A percentile compares a stretch with the other conserved stretches of the same genome.
Conservation (phyloP, 2,329 filamentous ascomycete genomes). For the Hymenoscyphus fructigenus region DNA sequence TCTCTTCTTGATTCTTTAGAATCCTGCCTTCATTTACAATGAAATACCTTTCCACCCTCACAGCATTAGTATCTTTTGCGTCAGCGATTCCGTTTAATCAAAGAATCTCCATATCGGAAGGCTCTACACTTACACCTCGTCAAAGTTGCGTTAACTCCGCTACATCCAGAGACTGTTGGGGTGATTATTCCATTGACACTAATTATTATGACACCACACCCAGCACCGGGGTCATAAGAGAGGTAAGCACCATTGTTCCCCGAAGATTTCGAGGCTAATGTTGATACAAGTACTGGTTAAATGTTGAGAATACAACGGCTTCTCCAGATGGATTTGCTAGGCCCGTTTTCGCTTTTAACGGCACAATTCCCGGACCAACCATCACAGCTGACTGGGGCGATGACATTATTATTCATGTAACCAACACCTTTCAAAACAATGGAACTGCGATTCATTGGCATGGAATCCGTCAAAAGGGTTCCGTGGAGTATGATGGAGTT, state of each 20-base stretch:
- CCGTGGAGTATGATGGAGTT: conserved; percentile 41
- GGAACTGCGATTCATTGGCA: conserved; percentile 44
- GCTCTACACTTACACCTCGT: too few species aligned
- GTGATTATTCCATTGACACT: conserved; percentile 17
- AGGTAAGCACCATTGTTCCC: not conserved
- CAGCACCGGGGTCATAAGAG: conserved; percentile 18
- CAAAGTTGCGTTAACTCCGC: conserved; percentile 12
- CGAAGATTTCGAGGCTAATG: too few species aligned
- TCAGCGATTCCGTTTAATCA: too few species aligned
- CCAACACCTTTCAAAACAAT: conserved; percentile 58
- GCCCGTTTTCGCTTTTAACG: conserved; percentile 44
- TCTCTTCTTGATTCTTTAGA: too few species aligned
- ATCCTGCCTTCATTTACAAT: too few species aligned
- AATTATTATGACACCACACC: conserved; percentile 17
- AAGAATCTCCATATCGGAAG: too few species aligned
- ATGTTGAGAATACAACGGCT: too few species aligned
- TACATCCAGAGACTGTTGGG: conserved; percentile 18
- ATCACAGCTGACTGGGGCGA: conserved; percentile 38
- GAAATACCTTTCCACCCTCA: too few species aligned
- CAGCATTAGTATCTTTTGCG: too few species aligned
- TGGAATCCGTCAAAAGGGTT: conserved; percentile 47
- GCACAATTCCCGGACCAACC: conserved; percentile 32
- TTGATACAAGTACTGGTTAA: too few species aligned
- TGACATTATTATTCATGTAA: conserved; percentile 60
- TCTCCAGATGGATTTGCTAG: too few species aligned